A percentile compares a stretch with the other conserved stretches of the same genome.
Conservation (phyloP, 495 filamentous ascomycete genomes). For the Hypoxylon lienhwacheense region DNA sequence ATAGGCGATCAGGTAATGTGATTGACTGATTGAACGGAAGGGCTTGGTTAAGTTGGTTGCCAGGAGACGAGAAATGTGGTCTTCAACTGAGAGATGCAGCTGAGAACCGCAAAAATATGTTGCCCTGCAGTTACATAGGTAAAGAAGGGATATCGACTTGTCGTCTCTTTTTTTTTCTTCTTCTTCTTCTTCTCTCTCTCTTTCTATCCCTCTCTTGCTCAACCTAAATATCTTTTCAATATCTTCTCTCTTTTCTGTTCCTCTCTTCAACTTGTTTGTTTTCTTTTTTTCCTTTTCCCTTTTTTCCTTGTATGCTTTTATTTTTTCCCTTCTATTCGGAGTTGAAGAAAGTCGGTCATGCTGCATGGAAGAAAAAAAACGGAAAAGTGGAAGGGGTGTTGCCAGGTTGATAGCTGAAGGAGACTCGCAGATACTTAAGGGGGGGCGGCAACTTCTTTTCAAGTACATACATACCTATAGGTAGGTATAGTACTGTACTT, state of each 20-base stretch:
- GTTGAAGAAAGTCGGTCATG: slow-evolving; percentile 22
- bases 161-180: neutral
- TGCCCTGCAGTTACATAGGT: slow-evolving; percentile 16
- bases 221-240: too few relatives aligned
- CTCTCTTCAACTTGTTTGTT: neutral
- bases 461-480: slow-evolving; percentile 5
- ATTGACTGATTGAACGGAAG: slow-evolving; percentile 16
- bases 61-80: slow-evolving; percentile 21
- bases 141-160: slow-evolving; percentile 15
- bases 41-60: neutral
- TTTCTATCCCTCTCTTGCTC: neutral
- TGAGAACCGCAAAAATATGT: slow-evolving; percentile 15
- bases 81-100: slow-evolving; percentile 28
- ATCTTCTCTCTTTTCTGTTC: slow-evolving; percentile 1
- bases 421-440: slow-evolving; percentile 32
- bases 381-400: slow-evolving; percentile 34
- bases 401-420: slow-evolving; percentile 35
- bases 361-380: slow-evolving; percentile 23
- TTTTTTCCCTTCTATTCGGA: slow-evolving; percentile 24
- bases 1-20: slow-evolving; percentile 26
- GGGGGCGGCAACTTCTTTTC: slow-evolving; percentile 17
- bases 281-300: slow-evolving; percentile 3
- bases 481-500: slow-evolving; percentile 5
- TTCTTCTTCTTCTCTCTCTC: slow-evolving; percentile 1
- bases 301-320: slow-evolving; percentile 3